phyloP scores from a whole-genome alignment of 306 rosid genomes.

The Sesbania bispinosa region DNA sequence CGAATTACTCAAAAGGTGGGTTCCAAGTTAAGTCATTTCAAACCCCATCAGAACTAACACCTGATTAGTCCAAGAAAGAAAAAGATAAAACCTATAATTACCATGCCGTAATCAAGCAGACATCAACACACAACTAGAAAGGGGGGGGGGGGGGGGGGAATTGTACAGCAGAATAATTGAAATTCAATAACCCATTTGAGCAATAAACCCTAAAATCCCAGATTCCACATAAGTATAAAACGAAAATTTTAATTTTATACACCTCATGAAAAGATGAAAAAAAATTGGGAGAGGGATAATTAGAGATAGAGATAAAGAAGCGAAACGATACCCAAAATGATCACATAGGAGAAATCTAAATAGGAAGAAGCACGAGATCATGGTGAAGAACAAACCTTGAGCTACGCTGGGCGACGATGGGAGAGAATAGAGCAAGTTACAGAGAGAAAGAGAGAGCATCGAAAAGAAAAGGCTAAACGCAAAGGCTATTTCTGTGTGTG shows the following conservation, averaged over 20 bases:
- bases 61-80: slow-evolving; percentile 12
- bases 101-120: slow-evolving; percentile 16
- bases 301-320: slow-evolving; percentile 10
- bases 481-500: neutral
- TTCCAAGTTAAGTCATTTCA: slow-evolving; percentile 31
- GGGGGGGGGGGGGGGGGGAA: no score
- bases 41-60: slow-evolving; percentile 19
- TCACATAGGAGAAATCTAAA: slow-evolving; percentile 11
- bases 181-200: neutral
- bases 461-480: slow-evolving; percentile 30
- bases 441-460: slow-evolving; percentile 10
- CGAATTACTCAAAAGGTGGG: slow-evolving; percentile 19
- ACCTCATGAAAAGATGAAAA: no score
- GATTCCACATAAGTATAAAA: neutral
- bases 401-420: slow-evolving; percentile 18
- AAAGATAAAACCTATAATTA: slow-evolving; percentile 1
- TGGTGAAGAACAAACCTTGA: slow-evolving; percentile 39
- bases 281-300: neutral
- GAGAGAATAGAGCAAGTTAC: neutral
- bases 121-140: neutral
- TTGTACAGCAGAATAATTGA: neutral
- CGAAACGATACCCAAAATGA: neutral
- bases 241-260: neutral
- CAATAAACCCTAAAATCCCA: slow-evolving; percentile 26
- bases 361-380: slow-evolving; percentile 6